Conservation (phyloP, 1,284 basidiomycete species). For the Ustilago crameri region DNA sequence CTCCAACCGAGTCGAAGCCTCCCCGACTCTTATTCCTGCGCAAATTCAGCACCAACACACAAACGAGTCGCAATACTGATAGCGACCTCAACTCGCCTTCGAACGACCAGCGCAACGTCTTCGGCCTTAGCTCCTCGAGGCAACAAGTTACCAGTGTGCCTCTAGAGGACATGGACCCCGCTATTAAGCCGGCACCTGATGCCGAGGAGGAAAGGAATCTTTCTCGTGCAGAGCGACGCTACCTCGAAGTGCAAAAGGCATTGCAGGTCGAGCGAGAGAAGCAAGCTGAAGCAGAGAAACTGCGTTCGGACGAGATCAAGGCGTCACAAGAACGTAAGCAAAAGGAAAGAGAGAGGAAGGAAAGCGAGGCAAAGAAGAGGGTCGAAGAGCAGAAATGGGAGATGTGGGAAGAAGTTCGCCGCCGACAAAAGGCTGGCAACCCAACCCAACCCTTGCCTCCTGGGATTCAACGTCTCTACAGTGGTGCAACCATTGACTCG, state of each 20-base stretch:
- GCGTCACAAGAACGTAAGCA: constrained; percentile 22
- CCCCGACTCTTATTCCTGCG: constrained; percentile 41
- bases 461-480: constrained; percentile 40
- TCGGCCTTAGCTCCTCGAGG: constrained; percentile 6
- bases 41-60: constrained; percentile 38
- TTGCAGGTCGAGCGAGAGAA: constrained; percentile 45
- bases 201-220: constrained; percentile 26
- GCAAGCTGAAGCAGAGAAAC: constrained; percentile 48
- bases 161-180: constrained; percentile 28
- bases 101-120: constrained; percentile 1
- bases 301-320: constrained; percentile 25
- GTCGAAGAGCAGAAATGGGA: constrained; percentile 53
- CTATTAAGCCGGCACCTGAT: constrained; percentile 32
- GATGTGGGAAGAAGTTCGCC: constrained; percentile 55
- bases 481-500: constrained; percentile 10
- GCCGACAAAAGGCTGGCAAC: constrained; percentile 36
- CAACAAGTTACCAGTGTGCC: constrained; percentile 19
- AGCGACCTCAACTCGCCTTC: constrained; percentile 22
- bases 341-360: constrained; percentile 46
- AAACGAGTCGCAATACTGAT: constrained; percentile 22
- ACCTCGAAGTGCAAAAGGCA: constrained; percentile 48
- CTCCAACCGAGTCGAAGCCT: constrained; percentile 23
- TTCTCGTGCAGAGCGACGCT: constrained; percentile 42
- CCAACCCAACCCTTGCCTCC: constrained; percentile 19
- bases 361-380: constrained; percentile 43